Base-by-base conservation (phyloP, 2,329 filamentous ascomycete genomes). In the Trichoderma oligosporum region DNA sequence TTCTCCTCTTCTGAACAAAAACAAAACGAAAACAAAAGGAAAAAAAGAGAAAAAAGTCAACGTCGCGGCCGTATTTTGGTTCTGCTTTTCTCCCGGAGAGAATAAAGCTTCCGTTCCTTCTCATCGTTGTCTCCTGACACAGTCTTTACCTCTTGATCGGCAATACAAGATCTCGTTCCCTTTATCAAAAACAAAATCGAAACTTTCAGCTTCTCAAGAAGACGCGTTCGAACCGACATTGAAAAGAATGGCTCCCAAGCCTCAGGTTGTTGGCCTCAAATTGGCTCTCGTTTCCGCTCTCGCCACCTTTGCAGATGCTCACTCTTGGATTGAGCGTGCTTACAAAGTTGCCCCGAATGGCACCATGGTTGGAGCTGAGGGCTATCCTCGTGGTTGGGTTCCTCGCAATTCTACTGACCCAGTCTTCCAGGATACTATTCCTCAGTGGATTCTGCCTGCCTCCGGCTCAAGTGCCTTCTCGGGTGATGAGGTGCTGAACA, bases 261-360 rank as follows among this genome's bases (percentile, higher is more conserved):
- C 41, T 20, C 41, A 27, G n/a, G n/a, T n/a, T n/a, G n/a, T 38
- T 52, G 62, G 66, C 57, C 58, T 71, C 33, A 61, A 58, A 55
- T 61, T 60, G 16, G 58, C 64, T 36, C 53, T 64, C 4, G 58
- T 76, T 29, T 61, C 74, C 24, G 67, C 74, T 36, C 61, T 75
- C 46, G 62, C 61, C 8, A 59, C 59, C 33, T 53, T 64, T 5
- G 70, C 66, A 31, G 63, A 63, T 24, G 86, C 83, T 33, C 93
- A 97, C 73, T 87, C 85, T 16, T 97, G 92, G 92, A 81, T 93
- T 46, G 91, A 97, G 73, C 78, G 86, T 65, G 77, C 93, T 48
- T 82, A 78, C 61, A 83, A 84, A 57, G 85, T 97, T 69, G 82
- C 84, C 53, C 70, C 82, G 25, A 88, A 91, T 65, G 92, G 91